Percentiles rank a stretch among this genome's conserved stretches.
phyloP scores from a whole-genome alignment of 306 rosid species.

The Trifolium subterraneum region DNA sequence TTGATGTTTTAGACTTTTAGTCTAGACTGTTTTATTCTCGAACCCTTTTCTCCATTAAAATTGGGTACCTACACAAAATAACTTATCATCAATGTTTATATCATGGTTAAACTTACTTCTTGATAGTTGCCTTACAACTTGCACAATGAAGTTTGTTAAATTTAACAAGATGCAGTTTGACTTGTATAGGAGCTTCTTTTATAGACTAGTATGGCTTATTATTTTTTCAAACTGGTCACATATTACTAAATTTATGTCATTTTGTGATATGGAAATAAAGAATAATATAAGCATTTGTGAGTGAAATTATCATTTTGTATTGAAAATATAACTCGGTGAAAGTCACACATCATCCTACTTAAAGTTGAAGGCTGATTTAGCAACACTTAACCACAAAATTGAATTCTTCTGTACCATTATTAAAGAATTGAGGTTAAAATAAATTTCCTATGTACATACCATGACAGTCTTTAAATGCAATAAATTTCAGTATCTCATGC shows the following conservation, averaged over 20 bases:
- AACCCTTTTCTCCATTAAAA: background rate
- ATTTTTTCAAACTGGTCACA: constrained; percentile 6
- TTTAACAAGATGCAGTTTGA: constrained; percentile 8
- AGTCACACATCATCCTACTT: background rate
- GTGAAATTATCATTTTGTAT: background rate
- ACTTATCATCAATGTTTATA: background rate
- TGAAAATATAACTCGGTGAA: constrained; percentile 2
- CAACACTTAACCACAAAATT: constrained; percentile 12
- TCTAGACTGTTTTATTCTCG: background rate
- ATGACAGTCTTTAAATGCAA: background rate
- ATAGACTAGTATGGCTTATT: background rate
- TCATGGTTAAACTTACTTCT: background rate
- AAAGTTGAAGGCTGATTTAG: background rate
- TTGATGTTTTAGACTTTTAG: background rate
- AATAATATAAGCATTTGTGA: background rate
- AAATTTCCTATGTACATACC: background rate
- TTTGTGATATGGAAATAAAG: constrained; percentile 14
- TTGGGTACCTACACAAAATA: background rate
- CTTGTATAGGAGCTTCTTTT: background rate
- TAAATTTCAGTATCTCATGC: background rate
- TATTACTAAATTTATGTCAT: constrained; percentile 6
- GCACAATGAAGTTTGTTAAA: background rate
- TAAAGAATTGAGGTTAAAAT: constrained; percentile 6
- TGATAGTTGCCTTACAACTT: constrained; percentile 31
- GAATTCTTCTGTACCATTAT: constrained; percentile 3